These are phyloP conservation scores for Penicillium tannophilum DNA, from an alignment of 495 filamentous ascomycete species.

Conservation along the genomic window DNA sequence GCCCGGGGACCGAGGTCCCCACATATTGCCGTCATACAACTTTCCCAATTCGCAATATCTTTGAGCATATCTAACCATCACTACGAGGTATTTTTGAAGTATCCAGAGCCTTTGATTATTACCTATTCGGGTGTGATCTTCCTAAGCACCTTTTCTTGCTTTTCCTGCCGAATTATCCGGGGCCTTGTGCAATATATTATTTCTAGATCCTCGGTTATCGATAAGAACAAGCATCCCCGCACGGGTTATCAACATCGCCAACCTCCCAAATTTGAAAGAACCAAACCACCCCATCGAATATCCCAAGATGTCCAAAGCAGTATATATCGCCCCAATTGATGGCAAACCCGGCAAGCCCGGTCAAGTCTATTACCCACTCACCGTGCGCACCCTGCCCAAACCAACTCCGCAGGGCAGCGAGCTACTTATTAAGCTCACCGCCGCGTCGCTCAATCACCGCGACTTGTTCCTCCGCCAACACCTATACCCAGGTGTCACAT, in stretches of 20 bases:
- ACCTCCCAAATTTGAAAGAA: not conserved
- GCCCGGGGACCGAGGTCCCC: too few species aligned
- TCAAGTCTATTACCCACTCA: slow-evolving; percentile 75
- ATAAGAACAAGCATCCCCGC: slow-evolving; percentile 21
- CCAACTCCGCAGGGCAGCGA: slow-evolving; percentile 64
- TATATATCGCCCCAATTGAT: slow-evolving; percentile 51
- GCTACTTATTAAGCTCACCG: slow-evolving; percentile 68
- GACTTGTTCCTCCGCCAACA: slow-evolving; percentile 91
- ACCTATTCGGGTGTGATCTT: too few species aligned
- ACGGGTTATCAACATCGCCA: slow-evolving; percentile 8
- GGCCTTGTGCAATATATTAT: not conserved
- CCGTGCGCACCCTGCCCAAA: slow-evolving; percentile 57
- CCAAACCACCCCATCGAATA: not conserved
- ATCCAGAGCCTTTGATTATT: too few species aligned
- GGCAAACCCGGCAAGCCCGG: slow-evolving; percentile 76
- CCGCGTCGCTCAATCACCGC: slow-evolving; percentile 86
- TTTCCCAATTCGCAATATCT: too few species aligned
- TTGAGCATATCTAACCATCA: too few species aligned
- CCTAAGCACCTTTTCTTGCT: not conserved
- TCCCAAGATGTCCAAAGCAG: slow-evolving; percentile 56
- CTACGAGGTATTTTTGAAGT: too few species aligned
- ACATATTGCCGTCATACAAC: too few species aligned
- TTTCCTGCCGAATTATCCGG: not conserved
- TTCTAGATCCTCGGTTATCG: slow-evolving; percentile 17
- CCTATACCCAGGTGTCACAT: slow-evolving; percentile 82